Evolutionary conservation across 352 stramenopile genomes (phyloP), one percentile per base, ranked within the genome.

Genomic region (Phytophthora uliginosa): DNA sequence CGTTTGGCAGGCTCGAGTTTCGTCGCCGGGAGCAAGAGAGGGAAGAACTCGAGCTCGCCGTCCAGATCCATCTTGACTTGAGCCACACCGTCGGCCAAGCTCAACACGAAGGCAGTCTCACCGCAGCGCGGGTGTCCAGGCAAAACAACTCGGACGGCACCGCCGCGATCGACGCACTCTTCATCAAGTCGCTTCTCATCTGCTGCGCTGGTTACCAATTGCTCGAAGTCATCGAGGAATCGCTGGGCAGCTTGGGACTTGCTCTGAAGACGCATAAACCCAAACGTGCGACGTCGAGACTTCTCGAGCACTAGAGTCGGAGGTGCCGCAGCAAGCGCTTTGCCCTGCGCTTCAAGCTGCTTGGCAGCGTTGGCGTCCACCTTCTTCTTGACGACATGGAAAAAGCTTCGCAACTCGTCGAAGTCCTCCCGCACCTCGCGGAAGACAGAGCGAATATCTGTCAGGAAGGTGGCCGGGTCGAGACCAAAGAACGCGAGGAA

Each of bases 51-150:
- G n/a, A 95, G 75, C 40, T 82, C 75, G 10, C 84, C 84, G 38
- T 95, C 89, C n/a, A 92, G 59, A 38, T 96, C 89, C 72, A 96
- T 86, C 48, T 96, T 96, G 24, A 95, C 81, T 52, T 95, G 78
- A 36, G 87, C 87, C 12, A 94, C 86, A 0, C 82, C 67, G 24
- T 95, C 86, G 31, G 82, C 72, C 18, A 95, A 69, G 12, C 73
- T 77, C 3, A 96, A 76, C 7, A 96, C 87, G 28, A 86, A 95
- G 1, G 82, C 87, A 1, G 89, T 95, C 70, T 96, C 87, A 1
- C 89, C 89, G 59, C 87, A 94, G 3, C 87, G 85, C 4, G 85
- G 69, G n/a, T 96, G 89, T 1, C 89, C 89, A 54, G 80, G 83
- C 17, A 96, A 63, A n/a, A 96, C 82, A 24, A 96, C 77, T 5